phyloP scores from a whole-genome alignment of 129 eudicot genomes.

The Flaveria sonorensis region DNA sequence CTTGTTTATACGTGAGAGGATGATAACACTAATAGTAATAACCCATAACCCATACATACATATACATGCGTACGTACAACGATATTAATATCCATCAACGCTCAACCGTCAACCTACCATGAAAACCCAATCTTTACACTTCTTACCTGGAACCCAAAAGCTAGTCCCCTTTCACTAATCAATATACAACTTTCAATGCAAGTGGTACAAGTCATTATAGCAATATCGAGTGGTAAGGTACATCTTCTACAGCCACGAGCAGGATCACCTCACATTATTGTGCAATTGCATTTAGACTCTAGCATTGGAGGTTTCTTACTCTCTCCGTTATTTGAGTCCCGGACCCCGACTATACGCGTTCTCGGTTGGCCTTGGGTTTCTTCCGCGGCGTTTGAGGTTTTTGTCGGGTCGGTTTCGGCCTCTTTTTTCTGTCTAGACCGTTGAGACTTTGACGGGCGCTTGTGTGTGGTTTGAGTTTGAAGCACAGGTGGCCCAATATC shows the following conservation, averaged over 20 bases:
- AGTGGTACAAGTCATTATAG: neutral
- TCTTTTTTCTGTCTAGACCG: conserved; percentile 48
- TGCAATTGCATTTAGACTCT: conserved; percentile 96
- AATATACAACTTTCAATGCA: conserved; percentile 14
- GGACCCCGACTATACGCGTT: conserved; percentile 51
- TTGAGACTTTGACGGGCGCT: conserved; percentile 64
- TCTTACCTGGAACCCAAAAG: neutral
- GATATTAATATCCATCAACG: conserved; percentile 12
- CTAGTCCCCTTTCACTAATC: neutral
- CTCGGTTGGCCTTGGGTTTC: conserved; percentile 35
- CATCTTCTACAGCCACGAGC: neutral
- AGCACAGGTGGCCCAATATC: conserved; percentile 43
- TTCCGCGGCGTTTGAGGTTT: conserved; percentile 32
- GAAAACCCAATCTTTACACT: conserved; percentile 17
- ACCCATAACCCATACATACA: conserved; percentile 3
- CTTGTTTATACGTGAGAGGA: conserved; percentile 6
- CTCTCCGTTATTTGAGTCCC: conserved; percentile 47
- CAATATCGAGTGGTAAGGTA: too few relatives aligned
- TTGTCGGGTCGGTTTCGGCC: conserved; percentile 43
- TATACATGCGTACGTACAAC: neutral
- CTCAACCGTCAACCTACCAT: conserved; percentile 20
- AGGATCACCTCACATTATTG: conserved; percentile 60
- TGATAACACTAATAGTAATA: neutral
- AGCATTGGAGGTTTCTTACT: conserved; percentile 68
- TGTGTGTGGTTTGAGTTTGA: conserved; percentile 42